Evolutionary conservation across 768 basidiomycete genomes (phyloP).

Genomic region (Cystofilobasidium ferigula): DNA sequence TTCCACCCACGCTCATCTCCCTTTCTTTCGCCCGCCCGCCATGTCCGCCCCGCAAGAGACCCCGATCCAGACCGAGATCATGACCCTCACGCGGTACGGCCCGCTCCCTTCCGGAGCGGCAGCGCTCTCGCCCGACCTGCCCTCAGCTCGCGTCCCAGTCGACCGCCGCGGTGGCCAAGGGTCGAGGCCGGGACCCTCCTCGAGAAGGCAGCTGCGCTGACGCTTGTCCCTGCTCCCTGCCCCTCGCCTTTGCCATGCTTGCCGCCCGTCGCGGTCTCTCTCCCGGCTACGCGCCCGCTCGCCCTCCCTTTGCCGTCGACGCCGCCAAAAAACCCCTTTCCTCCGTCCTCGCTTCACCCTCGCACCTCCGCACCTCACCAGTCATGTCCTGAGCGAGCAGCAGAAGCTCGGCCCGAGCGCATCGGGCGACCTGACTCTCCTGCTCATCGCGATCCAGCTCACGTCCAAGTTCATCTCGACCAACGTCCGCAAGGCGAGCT

Average conservation of each 20-base stretch:
- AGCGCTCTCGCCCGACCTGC: neutral
- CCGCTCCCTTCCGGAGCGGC: neutral
- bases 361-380: too few relatives aligned
- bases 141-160: neutral
- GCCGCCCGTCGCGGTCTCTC: conserved; percentile 17
- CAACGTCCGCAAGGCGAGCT: conserved; percentile 88
- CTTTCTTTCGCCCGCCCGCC: neutral
- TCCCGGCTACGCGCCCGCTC: too few relatives aligned
- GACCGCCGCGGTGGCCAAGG: too few relatives aligned
- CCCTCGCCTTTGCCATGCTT: neutral
- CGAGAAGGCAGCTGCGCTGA: neutral
- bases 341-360: too few relatives aligned
- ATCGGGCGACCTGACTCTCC: conserved; percentile 84
- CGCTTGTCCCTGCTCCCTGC: neutral
- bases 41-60: conserved; percentile 44
- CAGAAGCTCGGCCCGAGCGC: conserved; percentile 67
- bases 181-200: neutral
- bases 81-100: conserved; percentile 78
- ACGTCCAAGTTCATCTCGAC: conserved; percentile 94
- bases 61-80: conserved; percentile 65
- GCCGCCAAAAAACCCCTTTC: conserved; percentile 17
- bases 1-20: neutral
- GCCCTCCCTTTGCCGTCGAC: too few relatives aligned
- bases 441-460: conserved; percentile 89
- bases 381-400: conserved; percentile 81